phyloP scores from a whole-genome alignment of 352 stramenopile genomes.

The Aphanomyces cochlioides region DNA sequence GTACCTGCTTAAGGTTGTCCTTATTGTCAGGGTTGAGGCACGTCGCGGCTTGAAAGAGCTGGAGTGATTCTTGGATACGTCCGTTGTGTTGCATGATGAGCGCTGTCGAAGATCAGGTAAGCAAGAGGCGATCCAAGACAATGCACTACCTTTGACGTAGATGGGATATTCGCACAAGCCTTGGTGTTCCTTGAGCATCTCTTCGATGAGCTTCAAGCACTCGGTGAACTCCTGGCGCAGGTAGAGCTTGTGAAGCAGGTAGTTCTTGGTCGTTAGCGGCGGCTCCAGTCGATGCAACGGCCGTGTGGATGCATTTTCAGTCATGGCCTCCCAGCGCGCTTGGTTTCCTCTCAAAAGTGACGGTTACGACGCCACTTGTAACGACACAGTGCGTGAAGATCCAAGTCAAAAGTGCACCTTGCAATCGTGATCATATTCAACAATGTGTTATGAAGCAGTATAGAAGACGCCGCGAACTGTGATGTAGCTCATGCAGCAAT shows the following conservation, averaged over 20 bases:
- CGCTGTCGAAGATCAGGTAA: conserved; percentile 31
- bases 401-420: too few relatives aligned
- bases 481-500: conserved; percentile 76
- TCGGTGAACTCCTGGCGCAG: conserved; percentile 84
- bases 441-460: background rate
- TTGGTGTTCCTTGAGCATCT: conserved; percentile 74
- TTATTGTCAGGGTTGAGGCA: conserved; percentile 90
- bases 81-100: conserved; percentile 87
- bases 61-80: conserved; percentile 85
- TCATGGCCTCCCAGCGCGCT: too few relatives aligned
- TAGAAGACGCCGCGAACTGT: conserved; percentile 17
- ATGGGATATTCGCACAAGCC: conserved; percentile 90
- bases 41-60: conserved; percentile 89
- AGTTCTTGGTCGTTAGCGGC: conserved; percentile 59
- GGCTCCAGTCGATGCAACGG: conserved; percentile 7
- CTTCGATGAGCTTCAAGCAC: conserved; percentile 86
- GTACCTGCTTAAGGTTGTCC: conserved; percentile 86
- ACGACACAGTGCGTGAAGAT: too few relatives aligned
- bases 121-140: background rate
- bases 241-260: conserved; percentile 82
- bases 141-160: conserved; percentile 74
- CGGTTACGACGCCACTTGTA: too few relatives aligned
- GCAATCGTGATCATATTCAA: too few relatives aligned
- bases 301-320: background rate
- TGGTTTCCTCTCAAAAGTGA: too few relatives aligned